Evolutionary conservation across 2,329 filamentous ascomycete species (phyloP).

Genomic region (Calonectria ilicicola): DNA sequence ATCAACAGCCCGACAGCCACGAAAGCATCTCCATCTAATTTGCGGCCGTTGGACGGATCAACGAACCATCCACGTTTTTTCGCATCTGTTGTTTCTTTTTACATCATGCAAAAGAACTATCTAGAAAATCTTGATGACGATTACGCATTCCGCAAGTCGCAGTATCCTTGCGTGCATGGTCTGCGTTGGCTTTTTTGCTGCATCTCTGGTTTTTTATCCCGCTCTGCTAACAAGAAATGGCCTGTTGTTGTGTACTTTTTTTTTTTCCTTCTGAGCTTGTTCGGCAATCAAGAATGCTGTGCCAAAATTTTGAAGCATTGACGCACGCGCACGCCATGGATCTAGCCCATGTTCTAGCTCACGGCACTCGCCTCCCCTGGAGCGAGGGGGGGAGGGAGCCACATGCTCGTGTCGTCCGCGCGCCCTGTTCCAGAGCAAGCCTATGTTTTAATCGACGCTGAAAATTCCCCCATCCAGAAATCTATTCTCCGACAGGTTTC

Average conservation of each 20-base stretch:
- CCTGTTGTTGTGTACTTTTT: background rate
- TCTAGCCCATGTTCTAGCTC: background rate
- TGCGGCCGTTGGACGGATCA: background rate
- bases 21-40: background rate
- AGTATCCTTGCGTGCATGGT: background rate
- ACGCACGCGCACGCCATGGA: background rate
- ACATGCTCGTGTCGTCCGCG: background rate
- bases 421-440: background rate
- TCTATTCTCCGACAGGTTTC: slow-evolving; percentile 2
- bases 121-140: background rate
- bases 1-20: slow-evolving; percentile 19
- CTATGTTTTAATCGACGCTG: background rate
- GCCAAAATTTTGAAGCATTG: background rate
- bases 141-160: background rate
- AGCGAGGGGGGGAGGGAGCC: background rate
- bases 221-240: background rate
- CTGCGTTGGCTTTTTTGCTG: background rate
- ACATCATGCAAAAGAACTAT: background rate
- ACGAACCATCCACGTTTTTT: background rate
- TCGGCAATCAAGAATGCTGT: background rate
- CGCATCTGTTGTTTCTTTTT: background rate
- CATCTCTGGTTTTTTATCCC: background rate
- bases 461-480: background rate
- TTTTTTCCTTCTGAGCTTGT: background rate
- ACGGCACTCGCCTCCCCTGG: background rate